Conservation (phyloP, 257 asterid species). For the Striga asiatica region DNA sequence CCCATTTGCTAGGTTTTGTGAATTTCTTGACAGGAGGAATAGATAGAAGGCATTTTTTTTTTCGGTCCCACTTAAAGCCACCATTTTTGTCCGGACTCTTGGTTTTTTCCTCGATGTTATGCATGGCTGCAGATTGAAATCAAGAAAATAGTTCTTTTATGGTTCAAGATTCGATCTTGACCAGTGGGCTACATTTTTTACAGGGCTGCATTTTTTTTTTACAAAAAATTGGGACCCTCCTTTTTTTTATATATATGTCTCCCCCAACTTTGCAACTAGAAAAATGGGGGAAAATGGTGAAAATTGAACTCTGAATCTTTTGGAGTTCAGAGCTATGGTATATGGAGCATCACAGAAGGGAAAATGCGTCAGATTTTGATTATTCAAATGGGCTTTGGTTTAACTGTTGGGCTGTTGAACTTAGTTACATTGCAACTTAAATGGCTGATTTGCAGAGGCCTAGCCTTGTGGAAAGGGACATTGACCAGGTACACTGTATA, state of each 20-base stretch:
- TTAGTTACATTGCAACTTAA: conserved; percentile 51
- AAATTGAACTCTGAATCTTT: no score
- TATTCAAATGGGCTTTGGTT: conserved; percentile 73
- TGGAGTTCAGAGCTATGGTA: no score
- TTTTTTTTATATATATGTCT: no score
- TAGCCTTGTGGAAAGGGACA: conserved; percentile 62
- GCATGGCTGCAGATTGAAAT: conserved; percentile 23
- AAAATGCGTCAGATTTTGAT: conserved; percentile 18
- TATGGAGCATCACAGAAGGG: conserved; percentile 41
- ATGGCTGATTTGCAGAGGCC: conserved; percentile 89
- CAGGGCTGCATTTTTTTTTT: conserved; percentile 16
- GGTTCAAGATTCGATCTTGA: conserved; percentile 19
- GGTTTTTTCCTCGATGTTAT: no score
- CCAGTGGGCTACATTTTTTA: conserved; percentile 11
- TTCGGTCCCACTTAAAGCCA: neutral
- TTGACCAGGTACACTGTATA: conserved; percentile 58
- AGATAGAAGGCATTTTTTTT: neutral
- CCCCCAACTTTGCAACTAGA: neutral
- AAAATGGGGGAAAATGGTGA: conserved; percentile 28
- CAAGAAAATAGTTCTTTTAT: conserved; percentile 10
- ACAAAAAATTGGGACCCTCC: conserved; percentile 14
- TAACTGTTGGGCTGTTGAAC: conserved; percentile 30
- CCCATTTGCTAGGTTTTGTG: conserved; percentile 16
- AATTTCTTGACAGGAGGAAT: no score
- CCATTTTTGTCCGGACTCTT: neutral